Conservation (phyloP, 208 protist species). For the Leishmania gerbilli region DNA sequence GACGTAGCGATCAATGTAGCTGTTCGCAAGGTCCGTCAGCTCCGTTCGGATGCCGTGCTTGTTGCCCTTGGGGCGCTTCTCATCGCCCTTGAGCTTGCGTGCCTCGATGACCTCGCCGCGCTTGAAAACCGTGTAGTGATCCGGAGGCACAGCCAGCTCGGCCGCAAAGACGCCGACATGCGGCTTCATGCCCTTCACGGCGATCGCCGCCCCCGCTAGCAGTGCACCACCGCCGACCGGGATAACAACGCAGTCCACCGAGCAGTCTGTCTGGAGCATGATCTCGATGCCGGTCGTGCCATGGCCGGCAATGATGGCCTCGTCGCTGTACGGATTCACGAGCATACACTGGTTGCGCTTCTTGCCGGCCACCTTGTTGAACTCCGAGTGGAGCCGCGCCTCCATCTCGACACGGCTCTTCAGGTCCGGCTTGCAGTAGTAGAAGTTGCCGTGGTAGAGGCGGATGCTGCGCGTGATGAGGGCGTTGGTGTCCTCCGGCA, state of each 20-base stretch:
- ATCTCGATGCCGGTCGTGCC: constrained; percentile 90
- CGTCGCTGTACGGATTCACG: constrained; percentile 94
- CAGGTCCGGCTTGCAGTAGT: constrained; percentile 49
- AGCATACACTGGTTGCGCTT: constrained; percentile 66
- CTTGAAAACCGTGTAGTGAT: constrained; percentile 46
- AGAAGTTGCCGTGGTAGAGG: constrained; percentile 61
- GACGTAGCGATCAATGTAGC: constrained; percentile 56
- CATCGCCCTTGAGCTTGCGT: constrained; percentile 4
- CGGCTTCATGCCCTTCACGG: constrained; percentile 90
- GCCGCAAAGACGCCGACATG: constrained; percentile 88
- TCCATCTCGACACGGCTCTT: constrained; percentile 47
- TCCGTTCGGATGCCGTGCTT: constrained; percentile 23
- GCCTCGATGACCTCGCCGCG: constrained; percentile 35
- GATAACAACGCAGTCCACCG: constrained; percentile 84
- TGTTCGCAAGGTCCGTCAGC: constrained; percentile 25
- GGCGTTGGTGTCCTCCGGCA: constrained; percentile 75
- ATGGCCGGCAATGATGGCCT: constrained; percentile 89
- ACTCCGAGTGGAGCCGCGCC: constrained; percentile 42
- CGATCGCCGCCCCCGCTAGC: constrained; percentile 84
- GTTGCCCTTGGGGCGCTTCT: constrained; percentile 6
- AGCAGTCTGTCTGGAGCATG: constrained; percentile 80
- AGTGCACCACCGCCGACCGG: constrained; percentile 91
- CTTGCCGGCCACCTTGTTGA: constrained; percentile 40
- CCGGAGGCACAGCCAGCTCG: constrained; percentile 44
- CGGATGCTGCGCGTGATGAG: constrained; percentile 77